Evolutionary conservation across 2,329 filamentous ascomycete genomes (phyloP), one percentile per base, ranked within the genome.

Genomic region (Monilinia fructicola): DNA sequence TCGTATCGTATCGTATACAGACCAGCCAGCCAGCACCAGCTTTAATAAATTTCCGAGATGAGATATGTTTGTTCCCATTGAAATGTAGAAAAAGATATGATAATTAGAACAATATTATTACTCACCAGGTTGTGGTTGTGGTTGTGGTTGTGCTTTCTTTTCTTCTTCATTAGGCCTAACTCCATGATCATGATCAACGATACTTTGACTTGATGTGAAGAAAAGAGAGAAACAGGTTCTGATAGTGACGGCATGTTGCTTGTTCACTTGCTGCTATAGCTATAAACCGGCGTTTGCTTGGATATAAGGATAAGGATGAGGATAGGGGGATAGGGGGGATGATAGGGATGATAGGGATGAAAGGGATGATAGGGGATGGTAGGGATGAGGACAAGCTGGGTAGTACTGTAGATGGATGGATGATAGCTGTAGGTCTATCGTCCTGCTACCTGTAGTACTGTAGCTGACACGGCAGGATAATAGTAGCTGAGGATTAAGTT

Each of bases 191-290:
- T n/a, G 48, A 54, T 35, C 48, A 42, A 16, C 2, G 9, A 23
- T 14, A 23, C 31, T 50, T n/a, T 35, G 58, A 50, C n/a, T 52
- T 21, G 58, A 42, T 18, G 11, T 63, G 10, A 63, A 54, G 48
- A 63, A 53, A 21, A 42, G 16, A 28, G 14, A 18, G 35, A 63
- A 54, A 16, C 60, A 63, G n/a, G 42, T 63, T n/a, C 60, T 18
- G 60, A 54, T 31, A 6, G 6, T 42, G n/a, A n/a, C 12, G 48
- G 16, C 60, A 63, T 63, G 26, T 21, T 63, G 48, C 16, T 54
- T 31, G 28, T 54, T 42, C 4, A 35, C 18, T 26, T 26, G 58
- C 35, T 9, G 18, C 31, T n/a, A n/a, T n/a, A n/a, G n/a, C n/a
- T n/a, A n/a, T n/a, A 31, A 23, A 1, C 35, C 21, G 12, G 28